These are phyloP conservation scores for Rhizophagus prolifer DNA, from an alignment of 192 early-diverging fungal genomes.

Conservation along the genomic window DNA sequence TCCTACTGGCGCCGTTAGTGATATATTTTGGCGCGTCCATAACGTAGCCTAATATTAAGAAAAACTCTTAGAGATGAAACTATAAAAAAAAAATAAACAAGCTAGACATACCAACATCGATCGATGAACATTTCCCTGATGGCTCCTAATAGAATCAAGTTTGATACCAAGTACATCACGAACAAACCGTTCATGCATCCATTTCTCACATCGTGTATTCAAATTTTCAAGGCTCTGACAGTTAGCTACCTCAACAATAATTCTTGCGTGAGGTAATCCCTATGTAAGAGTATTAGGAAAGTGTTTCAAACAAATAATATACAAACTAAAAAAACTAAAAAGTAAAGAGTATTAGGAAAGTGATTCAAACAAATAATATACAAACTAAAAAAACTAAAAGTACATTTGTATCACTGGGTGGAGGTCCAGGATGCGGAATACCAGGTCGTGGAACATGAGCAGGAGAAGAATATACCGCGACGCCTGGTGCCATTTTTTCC, in stretches of 20 bases:
- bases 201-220: slow-evolving; percentile 12
- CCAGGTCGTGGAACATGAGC: not conserved
- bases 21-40: not conserved
- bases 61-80: not conserved
- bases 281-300: slow-evolving; percentile 9
- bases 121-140: not conserved
- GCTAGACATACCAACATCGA: slow-evolving; percentile 24
- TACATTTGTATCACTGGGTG: not conserved
- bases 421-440: slow-evolving; percentile 10
- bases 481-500: slow-evolving; percentile 14
- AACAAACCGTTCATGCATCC: slow-evolving; percentile 12
- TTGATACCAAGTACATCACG: slow-evolving; percentile 20
- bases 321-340: not conserved
- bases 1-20: not conserved
- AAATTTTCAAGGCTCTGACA: not conserved
- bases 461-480: not conserved
- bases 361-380: not conserved
- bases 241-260: not conserved
- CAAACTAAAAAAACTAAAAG: not conserved
- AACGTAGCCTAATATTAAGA: slow-evolving; percentile 1
- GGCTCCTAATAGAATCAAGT: slow-evolving; percentile 10
- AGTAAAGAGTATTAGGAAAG: slow-evolving; percentile 14
- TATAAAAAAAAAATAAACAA: not conserved
- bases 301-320: not conserved
- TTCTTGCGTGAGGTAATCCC: slow-evolving; percentile 8